Evolutionary conservation across 208 protist genomes (phyloP).

Genomic region (Wallacemonas sp.): DNA sequence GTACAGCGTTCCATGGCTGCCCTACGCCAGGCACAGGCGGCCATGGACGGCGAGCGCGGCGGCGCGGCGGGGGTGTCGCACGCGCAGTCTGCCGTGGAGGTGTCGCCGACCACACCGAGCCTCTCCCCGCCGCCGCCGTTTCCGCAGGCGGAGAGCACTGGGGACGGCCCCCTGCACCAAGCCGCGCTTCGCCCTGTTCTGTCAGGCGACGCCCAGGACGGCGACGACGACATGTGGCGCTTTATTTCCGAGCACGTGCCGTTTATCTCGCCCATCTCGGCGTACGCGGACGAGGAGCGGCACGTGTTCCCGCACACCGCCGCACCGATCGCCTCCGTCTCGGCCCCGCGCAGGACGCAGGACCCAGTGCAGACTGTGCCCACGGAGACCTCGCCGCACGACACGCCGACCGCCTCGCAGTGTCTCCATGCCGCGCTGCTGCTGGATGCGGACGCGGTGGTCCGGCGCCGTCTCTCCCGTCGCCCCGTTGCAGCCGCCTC

Average conservation of each 20-base stretch:
- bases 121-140: slow-evolving; percentile 12
- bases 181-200: too few species aligned
- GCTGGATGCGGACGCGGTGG: not conserved
- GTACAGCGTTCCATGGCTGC: slow-evolving; percentile 36
- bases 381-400: too few species aligned
- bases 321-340: too few species aligned
- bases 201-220: too few species aligned
- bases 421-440: slow-evolving; percentile 14
- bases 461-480: not conserved
- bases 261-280: not conserved
- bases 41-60: not conserved
- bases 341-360: too few species aligned
- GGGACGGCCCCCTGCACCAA: too few species aligned
- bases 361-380: too few species aligned
- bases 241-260: slow-evolving; percentile 2
- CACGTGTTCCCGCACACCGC: not conserved
- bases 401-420: not conserved
- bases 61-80: not conserved
- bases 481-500: not conserved
- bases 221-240: not conserved
- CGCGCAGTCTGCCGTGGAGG: not conserved
- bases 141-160: not conserved
- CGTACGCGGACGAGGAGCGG: not conserved
- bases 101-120: not conserved
- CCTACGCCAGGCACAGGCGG: slow-evolving; percentile 34